Conservation (phyloP, 108 stramenopile species). For the Nitzschia sp. region DNA sequence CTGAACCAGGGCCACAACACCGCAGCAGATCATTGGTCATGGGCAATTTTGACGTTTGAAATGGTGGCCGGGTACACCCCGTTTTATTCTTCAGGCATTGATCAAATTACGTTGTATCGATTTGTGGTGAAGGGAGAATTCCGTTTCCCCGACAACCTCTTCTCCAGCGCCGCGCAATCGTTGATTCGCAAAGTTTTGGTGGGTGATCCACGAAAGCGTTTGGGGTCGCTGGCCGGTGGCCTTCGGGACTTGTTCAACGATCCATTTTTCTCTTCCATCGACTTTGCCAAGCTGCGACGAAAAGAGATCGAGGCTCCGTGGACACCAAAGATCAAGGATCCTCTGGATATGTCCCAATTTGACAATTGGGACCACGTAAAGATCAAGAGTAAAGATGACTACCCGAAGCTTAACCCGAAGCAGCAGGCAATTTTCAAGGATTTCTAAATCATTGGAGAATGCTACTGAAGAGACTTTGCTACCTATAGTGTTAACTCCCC, state of each 20-base stretch:
- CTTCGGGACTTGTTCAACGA: slow-evolving; percentile 54
- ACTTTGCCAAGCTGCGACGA: slow-evolving; percentile 59
- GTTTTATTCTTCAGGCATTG: slow-evolving; percentile 86
- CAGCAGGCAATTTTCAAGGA: neutral
- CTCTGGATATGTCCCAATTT: slow-evolving; percentile 2
- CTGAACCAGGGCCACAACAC: slow-evolving; percentile 38
- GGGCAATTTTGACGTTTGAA: slow-evolving; percentile 86
- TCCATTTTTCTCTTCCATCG: slow-evolving; percentile 70
- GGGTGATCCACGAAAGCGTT: slow-evolving; percentile 47
- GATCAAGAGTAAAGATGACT: neutral
- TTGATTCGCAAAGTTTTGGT: slow-evolving; percentile 49
- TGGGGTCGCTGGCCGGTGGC: slow-evolving; percentile 63
- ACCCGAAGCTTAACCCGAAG: neutral
- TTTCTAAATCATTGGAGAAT: neutral
- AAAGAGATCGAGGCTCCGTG: slow-evolving; percentile 84
- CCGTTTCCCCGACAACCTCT: slow-evolving; percentile 7
- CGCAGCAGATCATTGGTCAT: slow-evolving; percentile 86
- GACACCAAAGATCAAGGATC: slow-evolving; percentile 66
- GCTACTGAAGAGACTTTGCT: no score
- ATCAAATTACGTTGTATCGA: slow-evolving; percentile 90
- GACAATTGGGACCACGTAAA: neutral
- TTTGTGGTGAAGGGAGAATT: slow-evolving; percentile 68
- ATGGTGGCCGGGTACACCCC: slow-evolving; percentile 92
- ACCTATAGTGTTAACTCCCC: no score
- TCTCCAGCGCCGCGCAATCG: slow-evolving; percentile 35